Base-by-base conservation (phyloP, 108 stramenopile species). In the Skeletonema menzelii region DNA sequence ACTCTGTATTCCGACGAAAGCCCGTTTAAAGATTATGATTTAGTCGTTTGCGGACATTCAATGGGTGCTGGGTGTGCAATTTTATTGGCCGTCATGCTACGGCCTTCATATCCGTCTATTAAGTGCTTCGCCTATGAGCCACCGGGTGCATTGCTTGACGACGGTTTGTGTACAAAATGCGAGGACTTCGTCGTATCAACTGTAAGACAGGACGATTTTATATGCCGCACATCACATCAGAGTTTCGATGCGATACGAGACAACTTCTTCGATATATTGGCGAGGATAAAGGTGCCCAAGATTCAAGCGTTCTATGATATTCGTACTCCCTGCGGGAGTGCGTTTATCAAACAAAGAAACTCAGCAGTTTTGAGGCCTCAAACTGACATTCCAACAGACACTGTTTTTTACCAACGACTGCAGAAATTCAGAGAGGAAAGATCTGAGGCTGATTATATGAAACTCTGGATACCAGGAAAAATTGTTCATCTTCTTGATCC, bases 161-260 rank as follows among this genome's bases (percentile, higher is more conserved):
- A 56, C 13, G 69, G 17, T 11, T 26, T 69, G 47, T 37, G 55
- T 8, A 55, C 38, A 22, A 49, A 38, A 10, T 19, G 17, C n/a
- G 69, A 76, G 31, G 69, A 72, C 19, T 82, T 75, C 27, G 40
- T 73, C 27, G 22, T 87, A 13, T 73, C 69, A 15, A 60, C 86
- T 20, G 73, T 83, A 8, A 84, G 87, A 22, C 88, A 92, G 20
- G 83, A 90, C 24, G 59, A 83, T 22, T 46, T 90, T 8, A 69
- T 90, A 61, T 67, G 87, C 26, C 46, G 63, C 17, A 14, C 65
- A 27, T 71, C 67, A 3, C 84, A 75, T 69, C 88, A 87, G 0
- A 60, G 69, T 26, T 73, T 92, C 27, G 49, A 56, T 31, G 58
- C 70, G 57, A 8, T 85, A 11, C 30, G 77, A 19, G 72, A 82